Conservation (phyloP, 352 stramenopile species). For the Phytophthora quininea region DNA sequence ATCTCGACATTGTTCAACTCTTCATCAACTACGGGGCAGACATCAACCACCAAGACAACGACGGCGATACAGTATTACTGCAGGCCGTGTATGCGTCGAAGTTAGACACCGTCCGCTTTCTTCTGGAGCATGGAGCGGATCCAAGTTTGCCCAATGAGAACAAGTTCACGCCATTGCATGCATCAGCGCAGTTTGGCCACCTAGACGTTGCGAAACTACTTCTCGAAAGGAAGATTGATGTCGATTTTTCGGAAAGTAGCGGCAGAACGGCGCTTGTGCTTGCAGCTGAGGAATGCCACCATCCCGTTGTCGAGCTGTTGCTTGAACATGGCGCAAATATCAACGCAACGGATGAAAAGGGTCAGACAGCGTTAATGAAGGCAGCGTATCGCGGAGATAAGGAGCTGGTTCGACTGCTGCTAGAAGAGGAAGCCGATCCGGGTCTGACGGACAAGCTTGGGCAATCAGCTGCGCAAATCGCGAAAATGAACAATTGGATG, state of each 20-base stretch:
- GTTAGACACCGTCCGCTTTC: neutral
- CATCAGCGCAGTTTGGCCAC: neutral
- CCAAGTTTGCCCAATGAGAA: neutral
- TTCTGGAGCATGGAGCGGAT: neutral
- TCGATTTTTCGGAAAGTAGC: neutral
- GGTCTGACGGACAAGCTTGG: neutral
- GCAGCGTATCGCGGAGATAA: conserved; percentile 1
- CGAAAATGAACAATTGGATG: conserved; percentile 2
- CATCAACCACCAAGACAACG: neutral
- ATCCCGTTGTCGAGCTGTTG: neutral
- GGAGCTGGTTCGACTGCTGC: conserved; percentile 8
- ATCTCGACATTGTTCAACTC: neutral
- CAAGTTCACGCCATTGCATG: conserved; percentile 1
- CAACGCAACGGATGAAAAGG: neutral
- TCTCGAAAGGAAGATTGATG: conserved; percentile 3
- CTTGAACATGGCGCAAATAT: neutral
- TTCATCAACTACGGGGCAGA: neutral
- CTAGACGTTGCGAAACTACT: conserved; percentile 1
- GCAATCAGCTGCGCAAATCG: conserved; percentile 1
- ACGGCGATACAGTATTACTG: neutral
- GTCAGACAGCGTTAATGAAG: conserved; percentile 12
- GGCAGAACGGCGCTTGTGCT: neutral
- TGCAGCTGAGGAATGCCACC: neutral
- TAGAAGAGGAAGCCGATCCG: conserved; percentile 9
- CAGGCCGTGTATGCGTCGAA: neutral